Percentiles rank a stretch among this genome's conserved stretches.
Conservation (phyloP, 768 basidiomycete genomes). For the Pulveroboletus ravenelii region DNA sequence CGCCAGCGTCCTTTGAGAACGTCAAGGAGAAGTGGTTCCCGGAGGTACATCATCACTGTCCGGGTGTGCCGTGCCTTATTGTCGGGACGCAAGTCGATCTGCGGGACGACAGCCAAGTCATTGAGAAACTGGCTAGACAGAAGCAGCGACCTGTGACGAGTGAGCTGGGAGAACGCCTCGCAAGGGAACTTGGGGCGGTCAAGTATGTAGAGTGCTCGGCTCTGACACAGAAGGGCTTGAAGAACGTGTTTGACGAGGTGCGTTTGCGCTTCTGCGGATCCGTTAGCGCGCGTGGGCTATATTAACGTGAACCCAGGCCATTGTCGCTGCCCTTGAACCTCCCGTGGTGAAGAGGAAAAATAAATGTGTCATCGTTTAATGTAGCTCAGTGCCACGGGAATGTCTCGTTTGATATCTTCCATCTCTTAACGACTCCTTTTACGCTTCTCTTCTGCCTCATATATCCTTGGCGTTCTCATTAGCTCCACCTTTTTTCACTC, state of each 20-base stretch:
- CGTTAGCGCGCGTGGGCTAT: not conserved
- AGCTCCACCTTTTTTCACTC: conserved; percentile 12
- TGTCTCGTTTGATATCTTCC: conserved; percentile 29
- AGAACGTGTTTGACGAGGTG: conserved; percentile 99
- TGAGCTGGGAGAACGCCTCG: conserved; percentile 90
- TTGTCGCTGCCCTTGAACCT: conserved; percentile 97
- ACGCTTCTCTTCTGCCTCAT: conserved; percentile 31
- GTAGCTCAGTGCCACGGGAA: conserved; percentile 25
- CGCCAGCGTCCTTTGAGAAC: conserved; percentile 98
- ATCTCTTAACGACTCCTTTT: conserved; percentile 34
- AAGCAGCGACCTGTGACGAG: conserved; percentile 89
- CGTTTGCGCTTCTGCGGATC: conserved; percentile 26
- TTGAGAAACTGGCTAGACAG: conserved; percentile 93
- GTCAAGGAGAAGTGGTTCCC: conserved; percentile 99
- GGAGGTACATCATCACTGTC: conserved; percentile 99
- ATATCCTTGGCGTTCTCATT: conserved; percentile 32
- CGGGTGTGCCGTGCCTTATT: conserved; percentile 97
- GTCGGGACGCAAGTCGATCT: conserved; percentile 98
- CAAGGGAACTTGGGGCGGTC: conserved; percentile 96
- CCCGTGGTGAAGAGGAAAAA: conserved; percentile 80
- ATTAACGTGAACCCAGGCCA: conserved; percentile 52
- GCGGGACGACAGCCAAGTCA: conserved; percentile 87
- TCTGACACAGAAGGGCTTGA: conserved; percentile 97
- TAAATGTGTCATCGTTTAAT: conserved; percentile 84
- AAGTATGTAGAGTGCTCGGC: conserved; percentile 99